A percentile compares a stretch with the other conserved stretches of the same genome.
phyloP scores from a whole-genome alignment of 176 grass and related monocot species.

The Carex cristatella region DNA sequence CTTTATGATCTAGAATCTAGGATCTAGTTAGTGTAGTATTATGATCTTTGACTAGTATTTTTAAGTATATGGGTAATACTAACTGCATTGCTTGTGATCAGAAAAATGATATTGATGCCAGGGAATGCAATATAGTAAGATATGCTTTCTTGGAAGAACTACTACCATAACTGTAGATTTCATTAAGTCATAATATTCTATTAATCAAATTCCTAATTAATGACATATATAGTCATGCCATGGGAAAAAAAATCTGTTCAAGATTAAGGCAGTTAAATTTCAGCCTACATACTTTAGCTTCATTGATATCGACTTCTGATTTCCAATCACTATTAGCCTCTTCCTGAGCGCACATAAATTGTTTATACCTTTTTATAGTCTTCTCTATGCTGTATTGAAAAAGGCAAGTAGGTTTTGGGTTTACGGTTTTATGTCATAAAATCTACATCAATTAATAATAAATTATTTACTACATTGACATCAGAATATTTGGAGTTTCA shows the following conservation, averaged over 20 bases:
- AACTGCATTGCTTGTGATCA: background rate
- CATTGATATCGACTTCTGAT: background rate
- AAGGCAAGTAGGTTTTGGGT: background rate
- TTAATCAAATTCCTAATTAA: too few species aligned
- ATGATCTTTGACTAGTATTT: background rate
- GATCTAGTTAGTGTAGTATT: background rate
- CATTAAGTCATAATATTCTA: background rate
- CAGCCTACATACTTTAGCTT: background rate
- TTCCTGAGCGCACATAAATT: background rate
- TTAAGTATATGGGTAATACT: background rate
- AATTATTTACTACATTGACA: background rate
- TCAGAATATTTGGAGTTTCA: background rate
- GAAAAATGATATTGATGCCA: background rate
- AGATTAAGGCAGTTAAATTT: background rate
- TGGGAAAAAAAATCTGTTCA: background rate
- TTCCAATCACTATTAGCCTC: background rate
- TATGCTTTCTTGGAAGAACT: background rate
- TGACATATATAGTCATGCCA: background rate
- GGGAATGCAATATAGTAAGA: too few species aligned
- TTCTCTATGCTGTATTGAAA: background rate
- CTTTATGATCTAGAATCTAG: background rate
- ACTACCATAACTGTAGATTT: background rate
- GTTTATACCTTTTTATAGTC: background rate
- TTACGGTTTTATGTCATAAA: background rate
- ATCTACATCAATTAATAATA: background rate